Evolutionary conservation across 2,329 filamentous ascomycete genomes (phyloP).

Genomic region (Paramyrothecium sp.): DNA sequence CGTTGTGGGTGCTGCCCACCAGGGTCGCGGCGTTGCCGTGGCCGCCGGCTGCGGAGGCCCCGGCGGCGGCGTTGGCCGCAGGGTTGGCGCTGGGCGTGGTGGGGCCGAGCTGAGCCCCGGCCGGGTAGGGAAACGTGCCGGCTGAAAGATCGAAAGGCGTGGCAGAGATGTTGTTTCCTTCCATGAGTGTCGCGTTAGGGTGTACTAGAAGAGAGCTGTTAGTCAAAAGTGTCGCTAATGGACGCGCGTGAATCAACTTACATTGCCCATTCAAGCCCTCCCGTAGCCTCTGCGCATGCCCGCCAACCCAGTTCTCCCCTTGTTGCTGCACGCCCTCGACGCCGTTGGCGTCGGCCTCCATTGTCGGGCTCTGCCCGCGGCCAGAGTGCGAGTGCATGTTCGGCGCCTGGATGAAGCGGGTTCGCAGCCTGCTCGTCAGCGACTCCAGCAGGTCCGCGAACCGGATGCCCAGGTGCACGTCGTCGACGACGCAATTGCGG

Average conservation of each 20-base stretch:
- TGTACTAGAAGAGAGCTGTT: slow-evolving; percentile 28
- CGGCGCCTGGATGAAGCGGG: slow-evolving; percentile 69
- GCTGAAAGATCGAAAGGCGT: slow-evolving; percentile 60
- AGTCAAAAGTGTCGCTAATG: slow-evolving; percentile 8
- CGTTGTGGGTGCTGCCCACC: slow-evolving; percentile 24
- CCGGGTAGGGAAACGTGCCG: slow-evolving; percentile 54
- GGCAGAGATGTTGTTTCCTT: slow-evolving; percentile 56
- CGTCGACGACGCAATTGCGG: slow-evolving; percentile 77
- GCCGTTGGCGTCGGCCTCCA: slow-evolving; percentile 24
- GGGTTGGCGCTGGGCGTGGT: slow-evolving; percentile 44
- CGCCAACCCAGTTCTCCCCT: slow-evolving; percentile 31
- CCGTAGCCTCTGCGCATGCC: slow-evolving; percentile 37
- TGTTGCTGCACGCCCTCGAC: slow-evolving; percentile 21
- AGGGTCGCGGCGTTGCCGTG: neutral
- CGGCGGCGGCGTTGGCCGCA: slow-evolving; percentile 5
- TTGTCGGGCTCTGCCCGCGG: slow-evolving; percentile 40
- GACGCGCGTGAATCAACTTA: slow-evolving; percentile 16
- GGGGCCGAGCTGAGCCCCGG: slow-evolving; percentile 47
- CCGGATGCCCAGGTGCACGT: slow-evolving; percentile 80
- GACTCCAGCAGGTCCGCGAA: slow-evolving; percentile 83
- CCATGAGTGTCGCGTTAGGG: slow-evolving; percentile 30
- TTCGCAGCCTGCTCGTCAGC: slow-evolving; percentile 70
- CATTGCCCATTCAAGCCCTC: slow-evolving; percentile 38
- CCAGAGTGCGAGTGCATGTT: slow-evolving; percentile 39
- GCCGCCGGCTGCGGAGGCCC: neutral